These are phyloP conservation scores for Oidiodendron maius DNA, from an alignment of 495 filamentous ascomycete species.

Conservation along the genomic window DNA sequence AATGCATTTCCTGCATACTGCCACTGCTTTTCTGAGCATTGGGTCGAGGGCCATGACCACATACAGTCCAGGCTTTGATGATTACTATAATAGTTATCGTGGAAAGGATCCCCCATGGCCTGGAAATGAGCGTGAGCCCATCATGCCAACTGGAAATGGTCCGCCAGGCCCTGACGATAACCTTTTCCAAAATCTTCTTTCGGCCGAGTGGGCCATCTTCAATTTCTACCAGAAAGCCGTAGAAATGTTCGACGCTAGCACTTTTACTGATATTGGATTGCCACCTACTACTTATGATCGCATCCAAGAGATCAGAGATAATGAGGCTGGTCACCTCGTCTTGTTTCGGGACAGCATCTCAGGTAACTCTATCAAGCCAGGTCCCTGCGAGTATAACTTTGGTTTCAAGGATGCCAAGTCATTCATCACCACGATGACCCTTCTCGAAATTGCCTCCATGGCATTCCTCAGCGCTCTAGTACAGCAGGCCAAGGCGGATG, in stretches of 20 bases:
- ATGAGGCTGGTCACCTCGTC: conserved; percentile 50
- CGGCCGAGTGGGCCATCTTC: conserved; percentile 50
- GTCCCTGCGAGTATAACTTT: conserved; percentile 42
- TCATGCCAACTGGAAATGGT: conserved; percentile 34
- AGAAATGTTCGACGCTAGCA: conserved; percentile 34
- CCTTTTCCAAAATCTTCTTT: conserved; percentile 47
- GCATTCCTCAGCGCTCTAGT: conserved; percentile 46
- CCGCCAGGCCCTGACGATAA: conserved; percentile 37
- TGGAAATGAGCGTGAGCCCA: conserved; percentile 33
- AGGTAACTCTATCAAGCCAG: conserved; percentile 43
- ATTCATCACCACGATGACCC: conserved; percentile 39
- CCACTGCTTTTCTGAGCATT: no score
- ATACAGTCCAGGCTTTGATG: conserved; percentile 35
- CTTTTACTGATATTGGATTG: conserved; percentile 36
- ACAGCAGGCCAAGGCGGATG: conserved; percentile 31
- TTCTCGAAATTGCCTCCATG: conserved; percentile 49
- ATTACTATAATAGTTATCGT: conserved; percentile 36
- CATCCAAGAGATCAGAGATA: conserved; percentile 48
- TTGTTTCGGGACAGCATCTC: conserved; percentile 51
- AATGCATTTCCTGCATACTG: no score
- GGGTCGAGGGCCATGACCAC: no score
- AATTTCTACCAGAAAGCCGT: conserved; percentile 47
- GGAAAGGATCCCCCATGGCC: conserved; percentile 39
- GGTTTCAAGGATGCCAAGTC: conserved; percentile 28
- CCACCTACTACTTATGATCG: conserved; percentile 41